Conservation (phyloP, 495 filamentous ascomycete genomes). For the Penicillium argentinense region DNA sequence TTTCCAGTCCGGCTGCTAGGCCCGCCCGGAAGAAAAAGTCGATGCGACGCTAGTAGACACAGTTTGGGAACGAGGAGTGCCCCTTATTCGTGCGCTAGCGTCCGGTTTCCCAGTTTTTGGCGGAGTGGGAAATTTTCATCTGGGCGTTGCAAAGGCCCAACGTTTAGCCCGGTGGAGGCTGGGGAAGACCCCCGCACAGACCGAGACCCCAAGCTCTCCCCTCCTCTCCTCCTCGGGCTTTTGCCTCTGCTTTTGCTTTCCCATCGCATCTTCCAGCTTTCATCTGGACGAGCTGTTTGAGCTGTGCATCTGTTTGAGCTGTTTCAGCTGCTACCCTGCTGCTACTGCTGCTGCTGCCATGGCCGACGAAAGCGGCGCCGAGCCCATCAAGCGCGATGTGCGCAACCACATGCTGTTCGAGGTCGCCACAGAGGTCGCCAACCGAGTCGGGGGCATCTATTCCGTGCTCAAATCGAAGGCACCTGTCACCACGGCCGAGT, state of each 20-base stretch:
- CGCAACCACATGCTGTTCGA: constrained; percentile 88
- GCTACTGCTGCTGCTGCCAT: too few relatives aligned
- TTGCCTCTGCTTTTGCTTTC: constrained; percentile 8
- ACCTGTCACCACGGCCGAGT: constrained; percentile 94
- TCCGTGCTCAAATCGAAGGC: constrained; percentile 99
- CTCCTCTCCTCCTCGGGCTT: constrained; percentile 7
- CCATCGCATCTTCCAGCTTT: background rate
- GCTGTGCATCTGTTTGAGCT: background rate
- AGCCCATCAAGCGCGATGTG: constrained; percentile 60
- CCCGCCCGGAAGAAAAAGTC: constrained; percentile 11
- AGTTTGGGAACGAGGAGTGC: too few relatives aligned
- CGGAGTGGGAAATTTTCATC: background rate
- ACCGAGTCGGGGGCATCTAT: constrained; percentile 98
- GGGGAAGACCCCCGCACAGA: constrained; percentile 25
- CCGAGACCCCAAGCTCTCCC: constrained; percentile 20
- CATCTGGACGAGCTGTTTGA: background rate
- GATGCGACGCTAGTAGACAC: constrained; percentile 8
- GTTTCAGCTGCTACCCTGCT: background rate
- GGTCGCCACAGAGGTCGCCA: constrained; percentile 93
- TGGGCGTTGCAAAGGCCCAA: too few relatives aligned
- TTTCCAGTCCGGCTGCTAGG: background rate
- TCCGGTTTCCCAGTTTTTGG: background rate
- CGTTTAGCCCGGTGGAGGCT: background rate
- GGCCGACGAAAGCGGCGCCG: constrained; percentile 36
- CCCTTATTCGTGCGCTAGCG: background rate